Percentiles rank a stretch among this genome's conserved stretches.
phyloP scores from a whole-genome alignment of 768 basidiomycete species.

The Pleurotus giganteus region DNA sequence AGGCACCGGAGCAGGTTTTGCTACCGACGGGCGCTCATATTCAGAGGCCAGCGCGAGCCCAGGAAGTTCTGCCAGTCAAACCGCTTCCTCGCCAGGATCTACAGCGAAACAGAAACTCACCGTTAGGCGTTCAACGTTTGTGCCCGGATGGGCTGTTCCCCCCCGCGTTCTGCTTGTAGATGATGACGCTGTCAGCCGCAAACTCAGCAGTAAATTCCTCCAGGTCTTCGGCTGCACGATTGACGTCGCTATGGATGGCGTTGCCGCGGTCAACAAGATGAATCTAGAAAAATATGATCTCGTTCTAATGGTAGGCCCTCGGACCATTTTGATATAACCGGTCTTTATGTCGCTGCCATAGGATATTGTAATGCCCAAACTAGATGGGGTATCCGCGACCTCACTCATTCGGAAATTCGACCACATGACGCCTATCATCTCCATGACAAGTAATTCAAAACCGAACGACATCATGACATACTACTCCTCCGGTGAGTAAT shows the following conservation, averaged over 20 bases:
- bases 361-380: conserved; percentile 95
- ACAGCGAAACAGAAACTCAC: conserved; percentile 47
- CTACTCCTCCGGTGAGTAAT: conserved; percentile 60
- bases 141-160: conserved; percentile 89
- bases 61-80: conserved; percentile 16
- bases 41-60: neutral
- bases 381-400: conserved; percentile 88
- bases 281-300: conserved; percentile 94
- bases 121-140: conserved; percentile 75
- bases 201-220: conserved; percentile 87
- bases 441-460: conserved; percentile 95
- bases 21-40: neutral
- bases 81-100: conserved; percentile 6
- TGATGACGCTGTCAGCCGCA: conserved; percentile 90
- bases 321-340: conserved; percentile 12
- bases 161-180: conserved; percentile 92
- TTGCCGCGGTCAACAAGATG: conserved; percentile 94
- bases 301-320: conserved; percentile 79
- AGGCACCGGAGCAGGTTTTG: conserved; percentile 10
- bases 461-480: conserved; percentile 93
- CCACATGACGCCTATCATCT: conserved; percentile 93
- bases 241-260: conserved; percentile 92
- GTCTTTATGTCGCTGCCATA: conserved; percentile 24
- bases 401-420: conserved; percentile 94
- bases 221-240: conserved; percentile 94